phyloP scores from a whole-genome alignment of 2,329 filamentous ascomycete species.

The Microcyclosporella mali region DNA sequence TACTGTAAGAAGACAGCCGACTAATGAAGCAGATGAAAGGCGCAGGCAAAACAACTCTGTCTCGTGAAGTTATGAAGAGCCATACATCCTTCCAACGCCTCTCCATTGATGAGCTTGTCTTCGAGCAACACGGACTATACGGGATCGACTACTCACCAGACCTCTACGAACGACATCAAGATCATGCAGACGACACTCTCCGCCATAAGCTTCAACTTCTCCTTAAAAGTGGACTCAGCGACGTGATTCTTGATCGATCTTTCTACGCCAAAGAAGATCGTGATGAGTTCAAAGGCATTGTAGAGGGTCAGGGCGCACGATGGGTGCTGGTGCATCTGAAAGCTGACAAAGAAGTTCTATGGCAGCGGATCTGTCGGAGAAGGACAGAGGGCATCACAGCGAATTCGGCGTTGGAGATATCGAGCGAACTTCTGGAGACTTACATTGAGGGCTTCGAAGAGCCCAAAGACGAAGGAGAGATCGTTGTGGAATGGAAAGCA shows the following conservation, averaged over 20 bases:
- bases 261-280: conserved; percentile 9
- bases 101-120: conserved; percentile 8
- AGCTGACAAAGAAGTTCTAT: conserved; percentile 4
- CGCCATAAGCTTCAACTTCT: not conserved
- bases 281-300: conserved; percentile 6
- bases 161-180: conserved; percentile 2
- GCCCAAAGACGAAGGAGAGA: conserved; percentile 6
- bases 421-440: conserved; percentile 2
- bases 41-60: conserved; percentile 9
- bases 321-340: conserved; percentile 7
- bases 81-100: conserved; percentile 1
- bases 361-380: conserved; percentile 1
- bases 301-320: conserved; percentile 1
- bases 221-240: not conserved
- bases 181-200: conserved; percentile 4
- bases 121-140: conserved; percentile 5
- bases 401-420: conserved; percentile 10
- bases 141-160: conserved; percentile 5
- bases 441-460: conserved; percentile 9
- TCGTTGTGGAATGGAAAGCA: conserved; percentile 5
- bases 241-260: conserved; percentile 8
- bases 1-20: not conserved
- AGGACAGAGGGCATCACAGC: conserved; percentile 3
- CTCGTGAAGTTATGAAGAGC: conserved; percentile 1
- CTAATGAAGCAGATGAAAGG: not conserved